phyloP scores from a whole-genome alignment of 176 grass and related monocot genomes.

The Carex littledalei region DNA sequence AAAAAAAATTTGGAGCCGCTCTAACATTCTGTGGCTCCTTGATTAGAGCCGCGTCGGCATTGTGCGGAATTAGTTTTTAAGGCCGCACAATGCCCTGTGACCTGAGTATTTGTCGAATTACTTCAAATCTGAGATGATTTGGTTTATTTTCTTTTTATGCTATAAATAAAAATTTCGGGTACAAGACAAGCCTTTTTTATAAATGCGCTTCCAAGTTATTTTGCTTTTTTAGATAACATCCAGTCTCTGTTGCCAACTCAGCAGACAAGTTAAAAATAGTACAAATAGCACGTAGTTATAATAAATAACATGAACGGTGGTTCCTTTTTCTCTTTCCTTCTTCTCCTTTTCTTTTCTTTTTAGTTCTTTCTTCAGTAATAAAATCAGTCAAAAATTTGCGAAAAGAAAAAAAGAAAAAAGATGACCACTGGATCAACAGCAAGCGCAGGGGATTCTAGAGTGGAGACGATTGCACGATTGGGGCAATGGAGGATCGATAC shows the following conservation, averaged over 20 bases:
- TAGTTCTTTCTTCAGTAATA: background rate
- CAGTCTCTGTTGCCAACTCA: background rate
- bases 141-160: too few relatives aligned
- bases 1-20: too few relatives aligned
- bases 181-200: background rate
- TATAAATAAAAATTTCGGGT: too few relatives aligned
- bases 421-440: conserved; percentile 22
- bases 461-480: conserved; percentile 85
- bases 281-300: background rate
- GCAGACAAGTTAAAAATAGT: background rate
- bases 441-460: conserved; percentile 47
- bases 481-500: conserved; percentile 88
- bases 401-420: background rate
- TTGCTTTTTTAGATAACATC: background rate
- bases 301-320: background rate
- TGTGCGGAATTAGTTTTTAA: too few relatives aligned
- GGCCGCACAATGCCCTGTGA: too few relatives aligned
- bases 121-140: too few relatives aligned
- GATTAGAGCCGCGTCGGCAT: too few relatives aligned
- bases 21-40: too few relatives aligned
- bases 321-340: background rate
- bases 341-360: too few relatives aligned
- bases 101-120: too few relatives aligned
- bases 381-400: background rate
- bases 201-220: background rate